Evolutionary conservation across 2,329 filamentous ascomycete species (phyloP).

Genomic region (Cercospora brassicicola): DNA sequence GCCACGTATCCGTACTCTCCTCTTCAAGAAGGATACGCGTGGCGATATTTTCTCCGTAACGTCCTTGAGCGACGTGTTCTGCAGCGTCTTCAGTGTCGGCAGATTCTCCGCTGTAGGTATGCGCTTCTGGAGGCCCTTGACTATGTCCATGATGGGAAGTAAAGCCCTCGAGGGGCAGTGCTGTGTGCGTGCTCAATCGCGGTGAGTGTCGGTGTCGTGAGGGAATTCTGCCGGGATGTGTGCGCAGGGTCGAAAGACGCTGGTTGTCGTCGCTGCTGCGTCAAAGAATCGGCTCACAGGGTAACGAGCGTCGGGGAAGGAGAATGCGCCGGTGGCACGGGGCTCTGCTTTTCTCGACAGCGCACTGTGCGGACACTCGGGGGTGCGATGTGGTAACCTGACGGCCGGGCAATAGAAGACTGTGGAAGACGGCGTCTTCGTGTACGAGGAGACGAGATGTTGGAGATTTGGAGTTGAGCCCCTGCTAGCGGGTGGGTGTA

Average conservation of each 20-base stretch:
- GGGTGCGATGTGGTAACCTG: neutral
- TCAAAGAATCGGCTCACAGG: conserved; percentile 1
- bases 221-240: neutral
- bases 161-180: conserved; percentile 25
- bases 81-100: conserved; percentile 47
- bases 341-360: neutral
- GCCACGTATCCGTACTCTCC: conserved; percentile 82
- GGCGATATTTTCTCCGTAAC: conserved; percentile 47
- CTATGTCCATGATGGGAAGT: conserved; percentile 43
- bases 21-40: conserved; percentile 75
- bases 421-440: neutral
- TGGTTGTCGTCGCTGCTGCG: conserved; percentile 11
- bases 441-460: neutral
- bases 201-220: neutral
- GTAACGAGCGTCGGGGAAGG: conserved; percentile 25
- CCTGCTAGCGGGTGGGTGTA: neutral
- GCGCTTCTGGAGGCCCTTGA: conserved; percentile 48
- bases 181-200: conserved; percentile 23
- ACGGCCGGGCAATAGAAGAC: neutral
- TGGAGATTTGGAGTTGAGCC: neutral
- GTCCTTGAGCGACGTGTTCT: conserved; percentile 39
- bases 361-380: neutral
- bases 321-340: conserved; percentile 7
- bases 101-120: conserved; percentile 47
- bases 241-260: neutral